Conservation (phyloP, 164 flowering plant genomes). For the Chimonanthus praecox region DNA sequence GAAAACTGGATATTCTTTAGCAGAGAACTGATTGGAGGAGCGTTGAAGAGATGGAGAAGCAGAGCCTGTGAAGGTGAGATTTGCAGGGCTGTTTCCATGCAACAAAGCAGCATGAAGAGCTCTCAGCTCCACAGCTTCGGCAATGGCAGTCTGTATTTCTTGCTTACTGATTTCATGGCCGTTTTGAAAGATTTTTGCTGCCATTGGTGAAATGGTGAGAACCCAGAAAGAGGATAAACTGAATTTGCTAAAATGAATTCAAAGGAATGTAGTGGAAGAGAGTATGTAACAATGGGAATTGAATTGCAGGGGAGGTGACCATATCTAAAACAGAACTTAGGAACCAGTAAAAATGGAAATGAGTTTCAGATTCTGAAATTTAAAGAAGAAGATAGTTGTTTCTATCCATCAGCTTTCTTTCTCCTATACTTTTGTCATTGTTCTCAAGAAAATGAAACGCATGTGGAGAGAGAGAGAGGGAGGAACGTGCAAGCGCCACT, state of each 20-base stretch:
- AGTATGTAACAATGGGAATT: slow-evolving; percentile 26
- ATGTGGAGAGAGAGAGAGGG: slow-evolving; percentile 8
- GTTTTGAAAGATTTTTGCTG: slow-evolving; percentile 30
- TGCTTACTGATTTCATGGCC: slow-evolving; percentile 41
- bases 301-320: slow-evolving; percentile 19
- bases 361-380: slow-evolving; percentile 7
- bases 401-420: not conserved
- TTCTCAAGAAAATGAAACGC: slow-evolving; percentile 10
- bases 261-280: not conserved
- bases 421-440: not conserved
- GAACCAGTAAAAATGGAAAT: slow-evolving; percentile 13
- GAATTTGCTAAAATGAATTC: not conserved
- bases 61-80: slow-evolving; percentile 27
- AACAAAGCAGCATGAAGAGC: slow-evolving; percentile 85
- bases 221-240: slow-evolving; percentile 1
- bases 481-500: not conserved
- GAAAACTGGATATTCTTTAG: slow-evolving; percentile 92
- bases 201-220: slow-evolving; percentile 25
- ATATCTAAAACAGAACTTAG: slow-evolving; percentile 18
- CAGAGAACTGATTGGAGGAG: slow-evolving; percentile 51
- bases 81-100: slow-evolving; percentile 61
- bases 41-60: slow-evolving; percentile 44
- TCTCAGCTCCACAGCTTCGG: slow-evolving; percentile 87
- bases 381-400: slow-evolving; percentile 8
- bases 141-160: slow-evolving; percentile 77